phyloP scores from a whole-genome alignment of 2,329 filamentous ascomycete species.

The Cladophialophora psammophila region DNA sequence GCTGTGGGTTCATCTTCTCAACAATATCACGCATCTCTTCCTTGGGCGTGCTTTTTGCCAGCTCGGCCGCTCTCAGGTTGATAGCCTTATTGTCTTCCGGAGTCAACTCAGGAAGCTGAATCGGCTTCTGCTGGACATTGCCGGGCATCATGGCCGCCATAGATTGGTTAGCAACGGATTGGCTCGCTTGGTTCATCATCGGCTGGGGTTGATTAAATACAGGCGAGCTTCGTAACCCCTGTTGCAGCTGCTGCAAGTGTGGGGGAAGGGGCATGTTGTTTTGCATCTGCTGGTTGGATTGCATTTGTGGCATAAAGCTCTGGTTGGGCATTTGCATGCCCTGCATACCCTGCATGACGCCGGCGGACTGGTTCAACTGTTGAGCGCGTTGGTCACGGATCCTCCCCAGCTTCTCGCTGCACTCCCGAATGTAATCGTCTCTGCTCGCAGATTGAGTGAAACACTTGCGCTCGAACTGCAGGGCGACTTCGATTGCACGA shows the following conservation, averaged over 20 bases:
- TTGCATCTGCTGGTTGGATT: slow-evolving; percentile 45
- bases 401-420: slow-evolving; percentile 53
- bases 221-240: slow-evolving; percentile 59
- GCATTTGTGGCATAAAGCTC: slow-evolving; percentile 48
- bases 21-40: slow-evolving; percentile 60
- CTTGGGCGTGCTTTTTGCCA: slow-evolving; percentile 54
- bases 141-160: slow-evolving; percentile 37
- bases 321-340: slow-evolving; percentile 47
- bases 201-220: slow-evolving; percentile 50
- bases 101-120: slow-evolving; percentile 42
- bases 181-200: slow-evolving; percentile 38
- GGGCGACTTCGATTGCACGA: slow-evolving; percentile 50
- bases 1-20: slow-evolving; percentile 56
- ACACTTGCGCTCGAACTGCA: slow-evolving; percentile 55
- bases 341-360: slow-evolving; percentile 49
- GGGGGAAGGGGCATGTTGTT: slow-evolving; percentile 50
- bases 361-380: slow-evolving; percentile 44
- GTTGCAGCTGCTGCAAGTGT: slow-evolving; percentile 57
- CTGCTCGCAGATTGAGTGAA: slow-evolving; percentile 49
- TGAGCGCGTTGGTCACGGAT: slow-evolving; percentile 55
- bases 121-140: slow-evolving; percentile 44
- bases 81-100: slow-evolving; percentile 53
- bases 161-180: slow-evolving; percentile 36
- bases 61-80: slow-evolving; percentile 54
- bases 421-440: slow-evolving; percentile 53